Base-by-base conservation (phyloP, 306 rosid genomes). In the Biancaea sappan region DNA sequence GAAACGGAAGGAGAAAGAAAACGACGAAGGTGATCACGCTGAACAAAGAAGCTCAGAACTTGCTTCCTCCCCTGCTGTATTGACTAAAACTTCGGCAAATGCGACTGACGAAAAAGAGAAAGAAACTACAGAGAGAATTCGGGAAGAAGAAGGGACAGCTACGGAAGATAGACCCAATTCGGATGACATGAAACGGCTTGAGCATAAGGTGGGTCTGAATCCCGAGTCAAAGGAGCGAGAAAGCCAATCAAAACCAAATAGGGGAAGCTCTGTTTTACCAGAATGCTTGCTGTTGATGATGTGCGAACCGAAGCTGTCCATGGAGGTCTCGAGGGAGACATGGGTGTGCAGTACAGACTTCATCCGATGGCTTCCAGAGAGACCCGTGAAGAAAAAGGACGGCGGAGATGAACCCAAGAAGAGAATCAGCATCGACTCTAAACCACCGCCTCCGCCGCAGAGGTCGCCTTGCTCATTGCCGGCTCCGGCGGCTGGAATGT, bases 281-380 rank as follows among this genome's bases (percentile, higher is more conserved):
- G 97, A 94, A 26, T 94, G 97, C 84, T 79, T 94, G 86, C 83
- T 92, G 57, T 44, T 92, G 77, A 94, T 94, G 99, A 92, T 94
- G 97, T 92, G 92, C 54, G 99, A 94, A 76, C 99, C 99, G 0
- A 94, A 94, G 82, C 75, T 92, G n/a, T 94, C 99, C 0, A 92
- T 94, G 99, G 99, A 94, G 73, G 99, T 94, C 0, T 94, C 99
- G 2, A 92, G 84, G 77, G 99, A 92, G 69, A 94, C 99, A 0
- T 94, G 99, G 99, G 91, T 94, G 0, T 88, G 99, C 82, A 87
- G 86, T 73, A 88, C 89, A 19, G 99, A 94, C 82, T 94, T 90
- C 80, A 74, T 90, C 74, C 85, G 93, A 52, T 84, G 92, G 84
- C 63, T 77, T 13, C 99, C 99, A 44, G 94, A 86, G 68, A 90